phyloP scores from a whole-genome alignment of 2,329 filamentous ascomycete genomes.

The Aureobasidium sp. region DNA sequence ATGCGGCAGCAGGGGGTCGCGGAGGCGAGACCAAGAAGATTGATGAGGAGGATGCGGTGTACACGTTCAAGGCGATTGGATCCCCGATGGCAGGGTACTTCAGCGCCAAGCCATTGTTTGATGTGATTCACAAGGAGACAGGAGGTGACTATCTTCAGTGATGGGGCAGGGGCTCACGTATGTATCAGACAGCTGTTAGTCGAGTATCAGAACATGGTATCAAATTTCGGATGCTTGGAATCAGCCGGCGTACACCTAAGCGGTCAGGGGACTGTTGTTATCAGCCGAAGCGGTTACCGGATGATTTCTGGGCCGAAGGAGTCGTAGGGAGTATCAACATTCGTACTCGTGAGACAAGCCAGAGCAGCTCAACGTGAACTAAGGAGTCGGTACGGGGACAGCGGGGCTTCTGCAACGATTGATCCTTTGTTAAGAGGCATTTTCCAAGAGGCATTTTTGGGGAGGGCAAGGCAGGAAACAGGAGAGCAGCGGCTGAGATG shows the following conservation, averaged over 20 bases:
- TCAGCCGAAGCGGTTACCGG: conserved; percentile 10
- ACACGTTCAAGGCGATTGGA: conserved; percentile 61
- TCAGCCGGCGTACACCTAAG: neutral
- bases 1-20: conserved; percentile 54
- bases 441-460: neutral
- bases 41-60: conserved; percentile 58
- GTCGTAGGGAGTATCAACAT: neutral
- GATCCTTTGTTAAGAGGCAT: neutral
- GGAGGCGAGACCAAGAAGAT: conserved; percentile 62
- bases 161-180: conserved; percentile 2
- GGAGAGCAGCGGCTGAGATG: neutral
- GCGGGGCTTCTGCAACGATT: neutral
- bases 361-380: neutral
- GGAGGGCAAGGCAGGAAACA: neutral
- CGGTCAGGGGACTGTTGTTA: neutral
- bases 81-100: conserved; percentile 59
- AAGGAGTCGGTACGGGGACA: neutral
- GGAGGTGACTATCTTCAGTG: conserved; percentile 47
- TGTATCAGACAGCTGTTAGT: neutral
- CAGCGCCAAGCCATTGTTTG: conserved; percentile 63
- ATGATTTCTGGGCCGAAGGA: neutral
- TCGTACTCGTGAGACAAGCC: neutral
- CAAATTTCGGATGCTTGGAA: neutral
- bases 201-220: neutral
- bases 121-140: conserved; percentile 58